A percentile compares a stretch with the other conserved stretches of the same genome.
phyloP scores from a whole-genome alignment of 176 grass and related monocot genomes.

The Triticum timopheevii region DNA sequence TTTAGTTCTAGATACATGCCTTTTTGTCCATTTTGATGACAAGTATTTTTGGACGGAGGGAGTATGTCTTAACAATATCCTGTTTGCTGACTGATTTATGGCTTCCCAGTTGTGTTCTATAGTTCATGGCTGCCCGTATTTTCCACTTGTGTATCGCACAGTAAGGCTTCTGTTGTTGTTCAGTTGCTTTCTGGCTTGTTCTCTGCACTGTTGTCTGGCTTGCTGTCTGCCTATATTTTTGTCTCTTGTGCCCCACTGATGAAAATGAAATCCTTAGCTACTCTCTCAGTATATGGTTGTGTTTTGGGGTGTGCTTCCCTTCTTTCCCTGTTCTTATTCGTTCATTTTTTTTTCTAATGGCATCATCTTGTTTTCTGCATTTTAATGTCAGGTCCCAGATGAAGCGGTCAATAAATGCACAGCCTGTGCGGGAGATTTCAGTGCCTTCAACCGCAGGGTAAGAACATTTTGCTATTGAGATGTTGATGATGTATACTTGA shows the following conservation, averaged over 20 bases:
- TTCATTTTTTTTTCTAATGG: background rate
- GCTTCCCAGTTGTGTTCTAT: too few relatives aligned
- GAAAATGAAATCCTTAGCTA: background rate
- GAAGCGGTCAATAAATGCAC: slow-evolving; percentile 89
- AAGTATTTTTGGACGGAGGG: too few relatives aligned
- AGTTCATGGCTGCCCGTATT: too few relatives aligned
- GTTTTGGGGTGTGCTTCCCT: background rate
- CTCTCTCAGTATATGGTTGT: background rate
- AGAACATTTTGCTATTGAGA: slow-evolving; percentile 22
- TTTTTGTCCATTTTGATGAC: too few relatives aligned
- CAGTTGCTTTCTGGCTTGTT: too few relatives aligned
- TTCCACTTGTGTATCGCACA: too few relatives aligned
- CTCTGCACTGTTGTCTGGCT: too few relatives aligned
- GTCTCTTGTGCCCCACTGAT: background rate
- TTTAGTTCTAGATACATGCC: too few relatives aligned
- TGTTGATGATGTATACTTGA: background rate
- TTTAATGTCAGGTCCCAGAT: slow-evolving; percentile 76
- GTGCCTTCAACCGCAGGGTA: slow-evolving; percentile 91
- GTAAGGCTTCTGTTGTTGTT: too few relatives aligned
- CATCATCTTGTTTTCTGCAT: slow-evolving; percentile 2
- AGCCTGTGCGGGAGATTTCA: slow-evolving; percentile 74
- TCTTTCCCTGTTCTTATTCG: background rate
- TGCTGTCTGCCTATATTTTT: too few relatives aligned
- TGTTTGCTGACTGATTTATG: background rate
- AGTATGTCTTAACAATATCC: background rate